phyloP scores from a whole-genome alignment of 2,329 filamentous ascomycete species.

The Fusarium kyushuense region DNA sequence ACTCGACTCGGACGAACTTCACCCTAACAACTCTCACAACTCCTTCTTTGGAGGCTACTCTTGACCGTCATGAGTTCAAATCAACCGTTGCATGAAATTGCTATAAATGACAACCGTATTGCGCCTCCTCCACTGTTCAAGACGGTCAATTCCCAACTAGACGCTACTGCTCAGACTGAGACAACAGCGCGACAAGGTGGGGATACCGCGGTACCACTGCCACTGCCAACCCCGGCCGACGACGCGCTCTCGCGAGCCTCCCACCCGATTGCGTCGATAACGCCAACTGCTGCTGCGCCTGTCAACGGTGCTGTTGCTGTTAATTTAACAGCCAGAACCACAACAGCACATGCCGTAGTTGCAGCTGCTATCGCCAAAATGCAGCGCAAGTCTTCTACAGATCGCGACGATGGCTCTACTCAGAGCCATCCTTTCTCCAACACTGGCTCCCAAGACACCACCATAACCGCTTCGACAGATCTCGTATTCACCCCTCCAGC shows the following conservation, averaged over 20 bases:
- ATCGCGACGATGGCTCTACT: constrained; percentile 45
- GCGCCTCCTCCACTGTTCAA: constrained; percentile 35
- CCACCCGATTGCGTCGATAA: constrained; percentile 39
- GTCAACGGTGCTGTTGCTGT: constrained; percentile 22
- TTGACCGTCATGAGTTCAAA: constrained; percentile 39
- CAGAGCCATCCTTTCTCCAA: constrained; percentile 45
- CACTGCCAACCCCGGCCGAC: constrained; percentile 40
- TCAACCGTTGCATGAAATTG: constrained; percentile 42
- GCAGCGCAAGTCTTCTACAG: constrained; percentile 34
- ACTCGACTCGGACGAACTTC: constrained; percentile 12
- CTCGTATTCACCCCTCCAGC: constrained; percentile 45
- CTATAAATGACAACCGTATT: constrained; percentile 38
- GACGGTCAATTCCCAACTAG: constrained; percentile 21
- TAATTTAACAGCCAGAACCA: constrained; percentile 25
- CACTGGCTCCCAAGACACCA: constrained; percentile 44
- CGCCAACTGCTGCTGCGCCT: constrained; percentile 21
- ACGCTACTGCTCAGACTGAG: constrained; percentile 30
- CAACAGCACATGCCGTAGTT: constrained; percentile 29
- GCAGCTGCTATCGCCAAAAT: constrained; percentile 27
- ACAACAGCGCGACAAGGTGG: constrained; percentile 44
- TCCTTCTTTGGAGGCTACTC: constrained; percentile 12
- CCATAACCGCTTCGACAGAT: constrained; percentile 44
- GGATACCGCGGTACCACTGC: constrained; percentile 46
- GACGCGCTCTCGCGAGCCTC: constrained; percentile 46
- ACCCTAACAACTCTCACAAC: constrained; percentile 24